Evolutionary conservation across 2,329 filamentous ascomycete genomes (phyloP), one percentile per base, ranked within the genome.

Genomic region (Trichoderma cornu-damae): DNA sequence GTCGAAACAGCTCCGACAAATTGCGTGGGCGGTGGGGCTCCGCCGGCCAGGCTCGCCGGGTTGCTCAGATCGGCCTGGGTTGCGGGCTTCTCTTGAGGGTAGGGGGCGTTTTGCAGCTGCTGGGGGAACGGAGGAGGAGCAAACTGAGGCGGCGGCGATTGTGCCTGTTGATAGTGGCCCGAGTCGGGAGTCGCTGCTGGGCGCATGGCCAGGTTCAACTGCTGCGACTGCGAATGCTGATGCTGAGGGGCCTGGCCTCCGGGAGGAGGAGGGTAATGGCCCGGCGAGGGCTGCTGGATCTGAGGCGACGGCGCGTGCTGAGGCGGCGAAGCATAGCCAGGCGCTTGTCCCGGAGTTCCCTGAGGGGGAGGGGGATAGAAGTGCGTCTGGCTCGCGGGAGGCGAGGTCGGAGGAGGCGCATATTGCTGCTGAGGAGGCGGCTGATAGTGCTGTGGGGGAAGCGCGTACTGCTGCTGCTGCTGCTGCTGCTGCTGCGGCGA

Each of bases 1-100:
- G 81, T 80, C 0, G 86, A 75, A 1, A 81, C 80, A 0, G 86
- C 76, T 34, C 59, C 89, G 5, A 78, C 70, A 62, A 93, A 91
- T 58, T 87, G 80, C 30, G 73, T 71, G 14, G 75, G 71, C 6
- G 72, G 67, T 9, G 75, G 77, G 3, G 74, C 76, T 26, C 72
- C 71, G 9, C 68, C 68, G 18, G 71, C 66, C 44, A 74, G 68
- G 61, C 71, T 69, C 26, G 68, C 62, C 14, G 70, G 63, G 30
- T 59, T 60, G 47, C 20, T 40, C 11, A 40, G 62, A 44, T 40
- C 58, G 28, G 8, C 34, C 14, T 52, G 56, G 3, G 16, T 30
- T 1, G 35, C n/a, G 28, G 38, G 40, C 48, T 58, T 58, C 26
- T 58, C 56, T 26, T 34, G 49, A 11, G 56, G 51, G 20, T 58